phyloP scores from a whole-genome alignment of 2,329 filamentous ascomycete genomes.

The Cladophialophora yegresii region DNA sequence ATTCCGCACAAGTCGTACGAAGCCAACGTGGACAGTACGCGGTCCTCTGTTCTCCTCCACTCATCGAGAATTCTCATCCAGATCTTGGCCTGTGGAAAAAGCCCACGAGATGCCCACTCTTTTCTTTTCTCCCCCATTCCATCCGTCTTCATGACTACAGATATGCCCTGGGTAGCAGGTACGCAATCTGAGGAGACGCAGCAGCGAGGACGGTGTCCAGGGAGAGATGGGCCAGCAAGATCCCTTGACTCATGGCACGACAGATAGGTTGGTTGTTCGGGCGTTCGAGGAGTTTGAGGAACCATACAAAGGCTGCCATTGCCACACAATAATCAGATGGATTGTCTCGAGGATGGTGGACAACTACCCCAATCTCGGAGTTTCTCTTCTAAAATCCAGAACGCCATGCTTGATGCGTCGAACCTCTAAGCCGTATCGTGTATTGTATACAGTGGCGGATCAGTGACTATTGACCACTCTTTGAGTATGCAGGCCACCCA shows the following conservation, averaged over 20 bases:
- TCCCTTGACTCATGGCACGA: neutral
- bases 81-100: neutral
- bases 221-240: neutral
- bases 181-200: neutral
- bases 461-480: neutral
- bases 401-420: conserved; percentile 1
- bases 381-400: neutral
- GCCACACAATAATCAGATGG: neutral
- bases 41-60: neutral
- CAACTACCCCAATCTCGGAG: neutral
- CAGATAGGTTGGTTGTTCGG: neutral
- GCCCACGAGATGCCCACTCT: neutral
- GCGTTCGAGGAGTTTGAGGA: neutral
- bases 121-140: neutral
- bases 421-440: neutral
- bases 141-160: neutral
- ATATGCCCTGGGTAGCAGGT: neutral
- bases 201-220: neutral
- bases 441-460: neutral
- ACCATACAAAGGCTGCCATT: neutral
- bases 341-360: neutral
- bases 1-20: neutral
- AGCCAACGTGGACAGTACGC: neutral
- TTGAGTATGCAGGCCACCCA: neutral
- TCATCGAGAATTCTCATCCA: neutral